Percentiles rank a stretch among this genome's conserved stretches.
Evolutionary conservation across 1,284 basidiomycete genomes (phyloP).

Genomic region (Coniferiporia weirii): DNA sequence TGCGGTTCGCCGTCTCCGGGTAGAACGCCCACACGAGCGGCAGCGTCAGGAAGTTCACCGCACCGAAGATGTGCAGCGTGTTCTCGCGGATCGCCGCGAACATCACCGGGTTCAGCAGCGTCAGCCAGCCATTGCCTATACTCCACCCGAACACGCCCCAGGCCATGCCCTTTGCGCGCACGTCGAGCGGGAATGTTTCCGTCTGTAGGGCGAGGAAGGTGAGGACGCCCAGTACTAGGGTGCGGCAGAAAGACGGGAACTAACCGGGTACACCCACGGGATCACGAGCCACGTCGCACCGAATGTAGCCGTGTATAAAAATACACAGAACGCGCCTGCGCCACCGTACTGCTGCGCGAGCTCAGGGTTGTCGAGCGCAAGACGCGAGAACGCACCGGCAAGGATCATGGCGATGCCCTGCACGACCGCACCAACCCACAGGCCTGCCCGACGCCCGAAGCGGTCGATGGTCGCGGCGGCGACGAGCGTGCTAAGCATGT

Average conservation of each 20-base stretch:
- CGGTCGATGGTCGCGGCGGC: constrained; percentile 44
- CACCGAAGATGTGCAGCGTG: constrained; percentile 43
- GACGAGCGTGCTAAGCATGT: constrained; percentile 40
- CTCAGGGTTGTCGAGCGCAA: constrained; percentile 39
- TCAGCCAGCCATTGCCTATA: constrained; percentile 43
- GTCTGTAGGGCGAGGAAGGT: constrained; percentile 24
- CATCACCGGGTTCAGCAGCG: constrained; percentile 31
- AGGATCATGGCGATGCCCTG: constrained; percentile 37
- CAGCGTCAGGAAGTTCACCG: constrained; percentile 42
- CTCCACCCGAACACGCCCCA: constrained; percentile 52
- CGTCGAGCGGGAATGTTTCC: constrained; percentile 59
- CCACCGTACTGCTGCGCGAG: constrained; percentile 40
- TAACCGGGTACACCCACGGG: constrained; percentile 40
- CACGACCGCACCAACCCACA: constrained; percentile 41
- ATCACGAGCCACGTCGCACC: constrained; percentile 57
- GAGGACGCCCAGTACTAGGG: not conserved
- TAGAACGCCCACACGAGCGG: constrained; percentile 47
- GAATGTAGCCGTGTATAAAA: constrained; percentile 43
- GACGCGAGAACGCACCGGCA: constrained; percentile 40
- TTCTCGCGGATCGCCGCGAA: constrained; percentile 32
- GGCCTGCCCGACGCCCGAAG: constrained; percentile 42
- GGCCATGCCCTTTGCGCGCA: constrained; percentile 51
- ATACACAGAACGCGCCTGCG: constrained; percentile 44
- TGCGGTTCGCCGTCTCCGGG: constrained; percentile 48
- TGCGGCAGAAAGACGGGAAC: no score